Evolutionary conservation across 1,139 yeast genomes (phyloP), one percentile per base, ranked within the genome.

Genomic region (Sugiyamaella japonica): DNA sequence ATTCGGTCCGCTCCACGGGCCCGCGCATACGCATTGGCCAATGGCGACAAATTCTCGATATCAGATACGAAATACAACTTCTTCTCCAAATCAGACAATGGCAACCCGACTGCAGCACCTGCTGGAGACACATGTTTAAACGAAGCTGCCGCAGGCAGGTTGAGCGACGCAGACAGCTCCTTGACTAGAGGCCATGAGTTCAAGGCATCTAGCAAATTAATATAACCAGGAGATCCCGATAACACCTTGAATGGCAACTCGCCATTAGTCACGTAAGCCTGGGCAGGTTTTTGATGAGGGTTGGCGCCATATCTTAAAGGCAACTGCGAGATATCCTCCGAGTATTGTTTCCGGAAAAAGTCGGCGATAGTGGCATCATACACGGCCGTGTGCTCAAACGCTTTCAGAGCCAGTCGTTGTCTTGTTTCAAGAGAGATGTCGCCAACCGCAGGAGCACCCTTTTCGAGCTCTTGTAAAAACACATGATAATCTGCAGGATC

Each of bases 1-100:
- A 93, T 93, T 81, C 99, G 86, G 77, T 93, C 99, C 63, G 99
- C 99, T 73, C 99, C 99, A 76, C 99, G 87, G 54, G 99, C 99
- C 76, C 99, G 87, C 44, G 99, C 99, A 69, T 93, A 93, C 57
- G 99, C 99, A 70, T 88, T 88, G 61, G 99, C 99, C 70, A 93
- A 80, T 57, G 98, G 98, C 32, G 97, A 89, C 71, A 93, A 79
- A 79, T 90, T 88, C 75, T 89, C 96, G 69, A 93, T 89, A 72
- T 89, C 97, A 66, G 84, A 84, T 61, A 93, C 99, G 72, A 93
- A 93, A 79, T 93, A 93, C 60, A 93, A 83, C 75, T 91, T 88
- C 83, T 91, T 91, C 78, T 93, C 99, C 59, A 85, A 79, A 56
- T 91, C 98, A 50, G 86, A 70, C 66, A 93, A 80, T 62, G 99